These are phyloP conservation scores for Trichoderma sp. DNA, from an alignment of 2,329 filamentous ascomycete species.

Conservation along the genomic window DNA sequence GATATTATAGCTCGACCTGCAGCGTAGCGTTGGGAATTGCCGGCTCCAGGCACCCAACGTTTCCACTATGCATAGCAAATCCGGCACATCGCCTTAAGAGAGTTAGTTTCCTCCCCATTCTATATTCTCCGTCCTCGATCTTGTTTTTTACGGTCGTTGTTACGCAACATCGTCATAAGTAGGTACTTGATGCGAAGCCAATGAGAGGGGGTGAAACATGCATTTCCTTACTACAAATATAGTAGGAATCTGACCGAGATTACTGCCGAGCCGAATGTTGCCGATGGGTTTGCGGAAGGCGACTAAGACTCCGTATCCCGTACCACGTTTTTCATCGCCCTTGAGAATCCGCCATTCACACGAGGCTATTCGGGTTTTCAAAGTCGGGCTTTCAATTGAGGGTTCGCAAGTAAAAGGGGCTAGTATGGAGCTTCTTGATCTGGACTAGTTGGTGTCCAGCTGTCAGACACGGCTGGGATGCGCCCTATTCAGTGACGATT, in stretches of 20 bases:
- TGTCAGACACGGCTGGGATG: neutral
- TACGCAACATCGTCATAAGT: neutral
- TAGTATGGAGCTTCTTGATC: slow-evolving; percentile 8
- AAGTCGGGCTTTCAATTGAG: neutral
- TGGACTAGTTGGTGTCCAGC: slow-evolving; percentile 3
- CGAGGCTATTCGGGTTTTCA: neutral
- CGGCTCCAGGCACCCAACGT: neutral
- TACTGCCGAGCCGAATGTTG: slow-evolving; percentile 7
- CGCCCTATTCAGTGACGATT: neutral
- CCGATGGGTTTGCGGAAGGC: neutral
- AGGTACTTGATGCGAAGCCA: neutral
- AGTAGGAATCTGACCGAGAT: slow-evolving; percentile 5
- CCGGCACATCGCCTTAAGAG: slow-evolving; percentile 1
- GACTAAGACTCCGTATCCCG: neutral
- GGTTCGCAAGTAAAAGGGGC: neutral
- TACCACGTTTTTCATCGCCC: neutral
- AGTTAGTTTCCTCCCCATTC: neutral
- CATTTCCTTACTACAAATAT: neutral
- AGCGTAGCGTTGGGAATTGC: neutral
- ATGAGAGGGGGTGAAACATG: neutral
- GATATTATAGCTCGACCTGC: neutral
- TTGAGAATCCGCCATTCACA: neutral
- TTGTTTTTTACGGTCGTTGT: neutral
- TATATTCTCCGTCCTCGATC: neutral
- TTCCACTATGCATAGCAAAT: slow-evolving; percentile 3